These are phyloP conservation scores for Erythrophleum fordii DNA, from an alignment of 306 rosid species.

Conservation along the genomic window DNA sequence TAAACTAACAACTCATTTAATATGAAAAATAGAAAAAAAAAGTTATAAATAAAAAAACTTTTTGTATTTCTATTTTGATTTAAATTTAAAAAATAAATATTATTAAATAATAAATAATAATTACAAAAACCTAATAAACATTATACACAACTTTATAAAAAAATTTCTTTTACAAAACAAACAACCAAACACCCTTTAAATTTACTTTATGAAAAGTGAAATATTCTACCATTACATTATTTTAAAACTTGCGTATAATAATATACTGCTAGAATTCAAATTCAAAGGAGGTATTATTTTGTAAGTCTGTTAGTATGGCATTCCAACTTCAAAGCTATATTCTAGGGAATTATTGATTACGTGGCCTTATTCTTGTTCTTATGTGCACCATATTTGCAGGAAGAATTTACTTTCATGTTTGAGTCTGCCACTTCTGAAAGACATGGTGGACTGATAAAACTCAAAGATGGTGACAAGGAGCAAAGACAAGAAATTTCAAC, in stretches of 20 bases:
- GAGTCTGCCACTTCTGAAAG: conserved; percentile 40
- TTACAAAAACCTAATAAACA: too few relatives aligned
- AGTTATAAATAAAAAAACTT: too few relatives aligned
- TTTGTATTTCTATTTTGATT: too few relatives aligned
- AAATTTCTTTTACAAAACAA: too few relatives aligned
- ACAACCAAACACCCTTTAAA: too few relatives aligned
- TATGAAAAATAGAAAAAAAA: too few relatives aligned
- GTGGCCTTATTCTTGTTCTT: conserved; percentile 24
- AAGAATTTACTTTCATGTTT: conserved; percentile 35
- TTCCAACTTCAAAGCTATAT: conserved; percentile 4
- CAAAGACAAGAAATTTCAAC: conserved; percentile 42
- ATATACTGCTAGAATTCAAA: background rate
- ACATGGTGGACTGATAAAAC: conserved; percentile 40
- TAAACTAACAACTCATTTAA: too few relatives aligned
- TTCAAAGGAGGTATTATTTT: background rate
- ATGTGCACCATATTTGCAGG: conserved; percentile 37
- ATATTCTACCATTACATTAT: background rate
- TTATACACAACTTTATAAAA: too few relatives aligned
- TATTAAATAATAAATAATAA: too few relatives aligned
- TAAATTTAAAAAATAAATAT: too few relatives aligned
- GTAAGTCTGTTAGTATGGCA: background rate
- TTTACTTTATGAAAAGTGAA: background rate
- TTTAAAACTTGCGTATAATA: background rate
- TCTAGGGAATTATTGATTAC: background rate
- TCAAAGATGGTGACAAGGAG: conserved; percentile 32